These are phyloP conservation scores for Lachnum nothofagi DNA, from an alignment of 2,329 filamentous ascomycete genomes.

Conservation along the genomic window DNA sequence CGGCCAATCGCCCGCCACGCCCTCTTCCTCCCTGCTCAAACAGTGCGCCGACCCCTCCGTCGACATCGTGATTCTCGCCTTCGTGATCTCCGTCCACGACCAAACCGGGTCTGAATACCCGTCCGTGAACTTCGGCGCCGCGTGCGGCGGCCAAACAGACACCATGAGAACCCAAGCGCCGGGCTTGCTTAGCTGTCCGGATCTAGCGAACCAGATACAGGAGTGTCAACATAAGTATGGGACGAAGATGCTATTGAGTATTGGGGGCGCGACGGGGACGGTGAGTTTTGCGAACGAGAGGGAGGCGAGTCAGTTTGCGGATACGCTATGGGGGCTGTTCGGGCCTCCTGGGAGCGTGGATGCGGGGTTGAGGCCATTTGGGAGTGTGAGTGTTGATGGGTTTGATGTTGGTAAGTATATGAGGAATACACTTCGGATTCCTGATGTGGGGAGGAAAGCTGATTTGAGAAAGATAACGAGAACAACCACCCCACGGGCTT, in stretches of 20 bases:
- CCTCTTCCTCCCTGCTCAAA: conserved; percentile 26
- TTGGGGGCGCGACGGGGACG: conserved; percentile 32
- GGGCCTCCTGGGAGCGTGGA: conserved; percentile 28
- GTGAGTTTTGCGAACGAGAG: conserved; percentile 27
- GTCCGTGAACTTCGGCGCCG: conserved; percentile 30
- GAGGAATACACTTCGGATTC: too few species aligned
- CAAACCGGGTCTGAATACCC: too few species aligned
- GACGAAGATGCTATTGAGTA: conserved; percentile 37
- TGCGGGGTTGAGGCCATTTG: conserved; percentile 31
- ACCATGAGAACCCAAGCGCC: conserved; percentile 34
- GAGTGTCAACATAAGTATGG: conserved; percentile 35
- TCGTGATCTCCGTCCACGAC: conserved; percentile 23
- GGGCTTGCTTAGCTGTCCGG: conserved; percentile 36
- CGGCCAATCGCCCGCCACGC: conserved; percentile 26
- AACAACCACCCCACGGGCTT: conserved; percentile 27
- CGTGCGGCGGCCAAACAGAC: conserved; percentile 32
- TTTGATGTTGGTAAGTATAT: conserved; percentile 34
- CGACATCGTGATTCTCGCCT: conserved; percentile 34
- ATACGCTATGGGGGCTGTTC: conserved; percentile 35
- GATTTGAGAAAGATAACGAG: conserved; percentile 39
- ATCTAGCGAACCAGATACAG: conserved; percentile 29
- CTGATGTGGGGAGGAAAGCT: too few species aligned
- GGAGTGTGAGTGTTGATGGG: conserved; percentile 32
- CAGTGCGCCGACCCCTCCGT: conserved; percentile 33
- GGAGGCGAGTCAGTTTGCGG: conserved; percentile 31